Conservation (phyloP, 2,329 filamentous ascomycete genomes). For the Colletotrichum aenigma region DNA sequence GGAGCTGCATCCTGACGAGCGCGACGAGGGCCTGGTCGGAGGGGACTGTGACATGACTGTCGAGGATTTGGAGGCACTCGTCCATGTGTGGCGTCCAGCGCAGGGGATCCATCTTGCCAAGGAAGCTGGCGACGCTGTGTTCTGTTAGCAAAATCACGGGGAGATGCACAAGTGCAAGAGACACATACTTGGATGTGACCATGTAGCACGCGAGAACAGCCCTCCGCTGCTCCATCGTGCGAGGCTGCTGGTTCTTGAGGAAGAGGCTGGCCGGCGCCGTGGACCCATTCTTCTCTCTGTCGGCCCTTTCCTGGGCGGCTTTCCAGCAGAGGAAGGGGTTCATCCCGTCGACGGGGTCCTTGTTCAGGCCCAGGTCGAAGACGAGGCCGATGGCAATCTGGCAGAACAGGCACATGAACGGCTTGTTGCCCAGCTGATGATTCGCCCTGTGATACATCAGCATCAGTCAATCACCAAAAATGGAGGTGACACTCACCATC, state of each 20-base stretch:
- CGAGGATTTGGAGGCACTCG: conserved; percentile 52
- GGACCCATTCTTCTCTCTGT: background rate
- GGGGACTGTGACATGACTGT: conserved; percentile 42
- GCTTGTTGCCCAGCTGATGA: conserved; percentile 34
- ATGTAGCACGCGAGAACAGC: conserved; percentile 22
- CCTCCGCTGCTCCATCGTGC: conserved; percentile 25
- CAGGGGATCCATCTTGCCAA: conserved; percentile 47
- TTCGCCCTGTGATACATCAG: background rate
- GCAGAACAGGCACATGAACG: conserved; percentile 47
- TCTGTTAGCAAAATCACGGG: background rate
- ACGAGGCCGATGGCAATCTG: conserved; percentile 47
- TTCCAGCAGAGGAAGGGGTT: conserved; percentile 19
- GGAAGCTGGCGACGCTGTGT: background rate
- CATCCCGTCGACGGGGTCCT: conserved; percentile 1
- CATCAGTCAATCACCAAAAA: background rate
- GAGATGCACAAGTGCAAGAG: background rate
- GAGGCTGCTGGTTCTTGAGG: background rate
- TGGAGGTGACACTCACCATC: conserved; percentile 23
- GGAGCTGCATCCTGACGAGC: conserved; percentile 39
- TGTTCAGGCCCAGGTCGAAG: conserved; percentile 47
- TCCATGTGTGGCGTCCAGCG: conserved; percentile 61
- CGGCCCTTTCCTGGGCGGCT: conserved; percentile 1
- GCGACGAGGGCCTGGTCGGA: conserved; percentile 51
- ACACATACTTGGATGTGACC: background rate
- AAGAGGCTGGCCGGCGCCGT: background rate